Base-by-base conservation (phyloP, 345 rosid species). In the Eucalyptus polyanthemos region DNA sequence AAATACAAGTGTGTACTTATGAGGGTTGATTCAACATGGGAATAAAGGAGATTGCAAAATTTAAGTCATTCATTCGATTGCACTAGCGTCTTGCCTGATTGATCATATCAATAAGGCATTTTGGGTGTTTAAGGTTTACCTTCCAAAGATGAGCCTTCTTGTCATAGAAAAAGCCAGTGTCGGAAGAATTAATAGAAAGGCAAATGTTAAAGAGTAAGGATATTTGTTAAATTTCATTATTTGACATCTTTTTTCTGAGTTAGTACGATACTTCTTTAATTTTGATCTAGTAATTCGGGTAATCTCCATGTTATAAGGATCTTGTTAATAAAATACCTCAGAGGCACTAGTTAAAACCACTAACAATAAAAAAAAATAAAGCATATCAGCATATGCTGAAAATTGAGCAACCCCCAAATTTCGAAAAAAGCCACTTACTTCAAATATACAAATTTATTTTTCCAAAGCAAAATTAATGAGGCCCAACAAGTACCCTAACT, bases 141-240 rank as follows among this genome's bases (percentile, higher is more conserved):
- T 56, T 4, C 0, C 62, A 22, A 22, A 22, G 1, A 22, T 1
- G 1, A 56, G 27, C 27, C 27, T 22, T 5, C 24, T 21, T 22
- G 27, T 9, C 62, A 22, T 56, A 56, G 62, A 2, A 56, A 22
- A 21, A 22, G 62, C 62, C 6, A 56, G 27, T 22, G 62, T 56
- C 1, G 1, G 27, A 56, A 56, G 11, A 56, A 56, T 56, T 56
- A 56, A 56, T 4, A 9, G 2, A 22, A 56, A 25, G 14, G 14
- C 7, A 58, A 58, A 25, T 58, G 65, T 25, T 58, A 58, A 58
- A 25, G n/a, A 25, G n/a, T 58, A 5, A 22, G 25, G 62, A 24
- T 58, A 58, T 58, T 25, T 58, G n/a, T 58, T 25, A 25, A 56
- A 19, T 56, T 22, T 56, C 62, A 22, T 56, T 22, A 24, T 22